A percentile compares a stretch with the other conserved stretches of the same genome.
Evolutionary conservation across 2,329 filamentous ascomycete species (phyloP).

Genomic region (Arachnomyces sp.): DNA sequence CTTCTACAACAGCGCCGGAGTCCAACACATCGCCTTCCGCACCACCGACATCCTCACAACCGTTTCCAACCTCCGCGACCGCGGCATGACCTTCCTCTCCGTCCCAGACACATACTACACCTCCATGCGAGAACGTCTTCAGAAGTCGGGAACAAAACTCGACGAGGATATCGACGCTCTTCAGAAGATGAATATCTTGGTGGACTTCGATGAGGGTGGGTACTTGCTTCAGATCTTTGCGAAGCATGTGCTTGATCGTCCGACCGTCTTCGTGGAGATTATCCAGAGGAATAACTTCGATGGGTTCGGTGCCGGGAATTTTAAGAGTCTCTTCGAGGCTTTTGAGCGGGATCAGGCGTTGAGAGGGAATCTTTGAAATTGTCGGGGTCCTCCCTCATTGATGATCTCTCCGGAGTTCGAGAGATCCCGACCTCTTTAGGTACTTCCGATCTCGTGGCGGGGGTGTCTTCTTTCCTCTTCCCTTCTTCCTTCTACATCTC

Average conservation of each 20-base stretch:
- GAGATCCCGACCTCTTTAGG: no score
- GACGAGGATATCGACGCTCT: conserved; percentile 69
- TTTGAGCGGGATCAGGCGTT: conserved; percentile 82
- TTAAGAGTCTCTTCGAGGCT: conserved; percentile 85
- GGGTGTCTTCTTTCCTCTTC: no score
- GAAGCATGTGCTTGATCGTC: conserved; percentile 82
- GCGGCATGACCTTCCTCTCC: conserved; percentile 79
- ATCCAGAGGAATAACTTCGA: conserved; percentile 83
- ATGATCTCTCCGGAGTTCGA: no score
- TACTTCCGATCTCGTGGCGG: no score
- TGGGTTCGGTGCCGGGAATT: conserved; percentile 86
- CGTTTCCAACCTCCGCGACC: conserved; percentile 62
- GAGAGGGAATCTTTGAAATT: conserved; percentile 64
- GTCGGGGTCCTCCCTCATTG: no score
- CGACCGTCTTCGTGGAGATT: conserved; percentile 88
- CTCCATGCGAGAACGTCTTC: conserved; percentile 60
- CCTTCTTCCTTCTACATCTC: no score
- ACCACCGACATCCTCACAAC: conserved; percentile 66
- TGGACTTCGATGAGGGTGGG: conserved; percentile 85
- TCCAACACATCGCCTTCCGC: conserved; percentile 83
- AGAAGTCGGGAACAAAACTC: conserved; percentile 47
- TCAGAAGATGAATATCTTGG: conserved; percentile 68
- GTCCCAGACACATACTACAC: conserved; percentile 77
- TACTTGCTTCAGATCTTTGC: conserved; percentile 68
- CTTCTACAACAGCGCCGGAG: conserved; percentile 77